Percentiles rank a stretch among this genome's conserved stretches.
Conservation (phyloP, 1,284 basidiomycete genomes). For the Vanrija pseudolonga region DNA sequence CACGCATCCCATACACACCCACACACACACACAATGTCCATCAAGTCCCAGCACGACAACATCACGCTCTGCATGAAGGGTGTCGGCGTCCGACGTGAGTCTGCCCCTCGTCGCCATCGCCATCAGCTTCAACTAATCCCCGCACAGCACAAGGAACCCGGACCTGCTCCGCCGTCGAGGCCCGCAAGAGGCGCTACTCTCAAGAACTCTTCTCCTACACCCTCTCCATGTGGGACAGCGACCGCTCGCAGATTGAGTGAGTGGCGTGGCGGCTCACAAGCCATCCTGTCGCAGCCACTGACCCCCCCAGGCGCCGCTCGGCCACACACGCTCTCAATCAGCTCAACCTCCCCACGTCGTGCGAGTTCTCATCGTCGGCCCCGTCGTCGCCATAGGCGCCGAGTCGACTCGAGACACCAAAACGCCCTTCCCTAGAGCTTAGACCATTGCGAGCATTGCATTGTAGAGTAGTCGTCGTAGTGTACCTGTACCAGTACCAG, state of each 20-base stretch:
- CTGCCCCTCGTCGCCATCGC: not conserved
- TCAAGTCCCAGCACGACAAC: not conserved
- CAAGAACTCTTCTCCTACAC: slow-evolving; percentile 12
- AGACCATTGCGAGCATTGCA: too few species aligned
- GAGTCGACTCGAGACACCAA: too few species aligned
- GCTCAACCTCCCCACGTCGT: not conserved
- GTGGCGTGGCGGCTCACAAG: not conserved
- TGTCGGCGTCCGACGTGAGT: not conserved
- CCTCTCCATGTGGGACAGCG: slow-evolving; percentile 8
- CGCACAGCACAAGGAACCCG: not conserved
- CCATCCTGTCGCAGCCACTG: not conserved
- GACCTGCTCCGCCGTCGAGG: not conserved
- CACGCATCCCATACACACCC: not conserved
- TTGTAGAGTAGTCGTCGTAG: too few species aligned
- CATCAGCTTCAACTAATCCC: not conserved
- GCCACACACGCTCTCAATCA: slow-evolving; percentile 5
- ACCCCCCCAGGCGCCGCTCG: not conserved
- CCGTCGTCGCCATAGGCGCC: too few species aligned
- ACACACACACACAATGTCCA: not conserved
- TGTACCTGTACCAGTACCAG: too few species aligned
- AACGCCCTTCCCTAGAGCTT: too few species aligned
- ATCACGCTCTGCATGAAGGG: not conserved
- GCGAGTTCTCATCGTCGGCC: too few species aligned
- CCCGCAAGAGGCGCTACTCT: slow-evolving; percentile 7
- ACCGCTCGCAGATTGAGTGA: slow-evolving; percentile 14